Conservation (phyloP, 1,139 yeast species). For the Kodamaea derodonti region DNA sequence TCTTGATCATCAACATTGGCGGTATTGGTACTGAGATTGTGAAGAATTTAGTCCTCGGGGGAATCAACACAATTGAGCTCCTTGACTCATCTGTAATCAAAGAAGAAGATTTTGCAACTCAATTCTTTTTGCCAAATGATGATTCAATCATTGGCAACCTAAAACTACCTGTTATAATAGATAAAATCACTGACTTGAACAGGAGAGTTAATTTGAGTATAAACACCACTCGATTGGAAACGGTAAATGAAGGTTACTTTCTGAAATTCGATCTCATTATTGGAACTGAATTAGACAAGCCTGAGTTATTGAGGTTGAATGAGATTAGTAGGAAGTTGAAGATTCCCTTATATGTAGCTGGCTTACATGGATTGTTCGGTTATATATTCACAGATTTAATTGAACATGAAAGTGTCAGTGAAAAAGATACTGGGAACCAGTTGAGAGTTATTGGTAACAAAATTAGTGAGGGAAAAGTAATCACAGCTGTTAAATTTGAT, state of each 20-base stretch:
- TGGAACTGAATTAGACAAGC: conserved; percentile 60
- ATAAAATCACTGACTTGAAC: conserved; percentile 66
- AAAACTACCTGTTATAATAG: conserved; percentile 54
- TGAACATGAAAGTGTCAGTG: conserved; percentile 47
- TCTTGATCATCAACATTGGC: conserved; percentile 65
- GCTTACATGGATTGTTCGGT: conserved; percentile 79
- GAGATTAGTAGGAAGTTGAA: conserved; percentile 48
- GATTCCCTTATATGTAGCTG: conserved; percentile 67
- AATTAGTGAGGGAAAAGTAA: conserved; percentile 48
- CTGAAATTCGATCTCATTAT: conserved; percentile 66
- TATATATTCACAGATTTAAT: conserved; percentile 77
- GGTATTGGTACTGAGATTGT: conserved; percentile 77
- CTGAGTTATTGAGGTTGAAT: conserved; percentile 46
- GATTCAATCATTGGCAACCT: conserved; percentile 44
- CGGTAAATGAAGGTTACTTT: conserved; percentile 37
- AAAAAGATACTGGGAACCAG: conserved; percentile 47
- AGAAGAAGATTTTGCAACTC: conserved; percentile 68
- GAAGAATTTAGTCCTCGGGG: conserved; percentile 85
- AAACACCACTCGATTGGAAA: conserved; percentile 31
- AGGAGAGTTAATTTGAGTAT: conserved; percentile 61
- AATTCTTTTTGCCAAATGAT: conserved; percentile 67
- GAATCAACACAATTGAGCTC: conserved; percentile 73
- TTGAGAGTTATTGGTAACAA: conserved; percentile 42
- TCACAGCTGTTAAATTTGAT: conserved; percentile 40
- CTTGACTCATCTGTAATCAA: conserved; percentile 55